Percentiles rank a stretch among this genome's conserved stretches.
These are phyloP conservation scores for Lenzites betulinus DNA, from an alignment of 768 basidiomycete genomes.

Conservation along the genomic window DNA sequence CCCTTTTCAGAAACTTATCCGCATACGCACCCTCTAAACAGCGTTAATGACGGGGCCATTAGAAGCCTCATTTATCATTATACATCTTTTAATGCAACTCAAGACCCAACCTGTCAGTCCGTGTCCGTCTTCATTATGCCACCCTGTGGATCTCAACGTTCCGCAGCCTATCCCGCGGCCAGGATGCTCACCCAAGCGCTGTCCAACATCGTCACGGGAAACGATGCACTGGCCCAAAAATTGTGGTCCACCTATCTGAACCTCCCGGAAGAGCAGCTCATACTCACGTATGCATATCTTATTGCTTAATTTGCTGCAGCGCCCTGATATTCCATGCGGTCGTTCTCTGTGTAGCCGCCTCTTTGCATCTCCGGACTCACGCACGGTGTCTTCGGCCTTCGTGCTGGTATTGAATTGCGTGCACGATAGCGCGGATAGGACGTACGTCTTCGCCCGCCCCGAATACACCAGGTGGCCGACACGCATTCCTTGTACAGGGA, in stretches of 20 bases:
- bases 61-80: conserved; percentile 68
- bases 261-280: conserved; percentile 69
- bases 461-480: conserved; percentile 9
- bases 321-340: background rate
- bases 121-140: background rate
- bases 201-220: conserved; percentile 82
- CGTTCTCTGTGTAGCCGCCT: conserved; percentile 36
- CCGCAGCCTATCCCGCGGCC: conserved; percentile 61
- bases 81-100: conserved; percentile 73
- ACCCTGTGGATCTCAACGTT: conserved; percentile 1
- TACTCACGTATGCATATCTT: conserved; percentile 63
- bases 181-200: conserved; percentile 75
- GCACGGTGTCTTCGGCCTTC: conserved; percentile 60
- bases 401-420: conserved; percentile 76
- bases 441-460: conserved; percentile 44
- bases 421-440: conserved; percentile 53
- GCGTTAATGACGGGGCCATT: conserved; percentile 71
- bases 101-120: conserved; percentile 55
- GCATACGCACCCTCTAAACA: conserved; percentile 30
- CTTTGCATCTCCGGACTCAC: conserved; percentile 64
- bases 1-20: background rate
- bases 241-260: conserved; percentile 68
- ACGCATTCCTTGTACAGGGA: conserved; percentile 38
- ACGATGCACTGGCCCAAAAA: conserved; percentile 54
- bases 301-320: background rate